Percentiles rank a stretch among this genome's conserved stretches.
These are phyloP conservation scores for Fulvia fulva DNA, from an alignment of 2,329 filamentous ascomycete species.

Conservation along the genomic window DNA sequence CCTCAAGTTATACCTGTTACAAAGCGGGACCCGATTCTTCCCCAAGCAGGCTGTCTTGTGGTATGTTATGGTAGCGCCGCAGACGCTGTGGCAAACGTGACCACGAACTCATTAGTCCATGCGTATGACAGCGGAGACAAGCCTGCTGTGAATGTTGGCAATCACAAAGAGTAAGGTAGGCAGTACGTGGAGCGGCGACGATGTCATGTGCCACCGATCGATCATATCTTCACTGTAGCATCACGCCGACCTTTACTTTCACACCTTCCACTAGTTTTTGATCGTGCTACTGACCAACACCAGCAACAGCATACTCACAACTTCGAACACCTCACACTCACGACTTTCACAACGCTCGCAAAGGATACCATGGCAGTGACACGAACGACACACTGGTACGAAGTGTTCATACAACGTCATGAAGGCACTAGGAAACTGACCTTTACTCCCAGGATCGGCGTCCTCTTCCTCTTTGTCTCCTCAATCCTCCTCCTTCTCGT, in stretches of 20 bases:
- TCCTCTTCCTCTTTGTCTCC: slow-evolving; percentile 40
- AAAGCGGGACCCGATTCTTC: background rate
- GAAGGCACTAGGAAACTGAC: background rate
- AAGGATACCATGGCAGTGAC: background rate
- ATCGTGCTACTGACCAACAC: background rate
- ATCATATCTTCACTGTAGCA: background rate
- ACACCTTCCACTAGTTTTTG: background rate
- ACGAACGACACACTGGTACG: background rate
- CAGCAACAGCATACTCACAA: background rate
- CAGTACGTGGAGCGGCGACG: background rate
- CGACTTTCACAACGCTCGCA: background rate
- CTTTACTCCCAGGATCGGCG: background rate
- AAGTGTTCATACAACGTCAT: background rate
- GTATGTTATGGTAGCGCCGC: background rate
- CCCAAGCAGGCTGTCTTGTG: background rate
- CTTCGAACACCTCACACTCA: background rate
- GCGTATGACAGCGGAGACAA: background rate
- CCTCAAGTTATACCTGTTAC: background rate
- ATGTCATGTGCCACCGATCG: background rate
- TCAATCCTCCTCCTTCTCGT: slow-evolving; percentile 56
- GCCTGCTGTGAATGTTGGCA: background rate
- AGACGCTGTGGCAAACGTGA: background rate
- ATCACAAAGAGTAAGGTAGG: background rate
- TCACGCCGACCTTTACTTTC: background rate
- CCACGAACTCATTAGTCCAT: background rate